Evolutionary conservation across 164 flowering plant genomes (phyloP), one percentile per base, ranked within the genome.

Genomic region (Aristolochia fimbriata): DNA sequence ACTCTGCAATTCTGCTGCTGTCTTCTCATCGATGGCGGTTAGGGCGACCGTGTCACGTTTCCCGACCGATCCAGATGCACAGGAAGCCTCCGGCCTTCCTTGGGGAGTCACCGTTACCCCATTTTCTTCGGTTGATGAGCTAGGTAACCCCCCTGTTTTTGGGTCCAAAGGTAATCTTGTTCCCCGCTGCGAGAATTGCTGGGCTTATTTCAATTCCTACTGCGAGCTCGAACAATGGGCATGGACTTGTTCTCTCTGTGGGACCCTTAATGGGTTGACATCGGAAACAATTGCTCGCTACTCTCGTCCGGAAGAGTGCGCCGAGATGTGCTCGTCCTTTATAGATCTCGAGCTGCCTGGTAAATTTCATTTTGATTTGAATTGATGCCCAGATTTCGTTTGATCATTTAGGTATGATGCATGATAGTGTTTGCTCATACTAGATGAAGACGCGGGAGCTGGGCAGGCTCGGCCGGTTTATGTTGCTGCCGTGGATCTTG

Each of bases 171-270:
- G 91, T 8, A 68, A 91, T 16, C 62, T 80, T 11, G 73, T 94
- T 0, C 99, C 97, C 1, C 79, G 97, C 2, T 94, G 99, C 77
- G 99, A 91, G 76, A 81, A 85, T 57, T 94, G 99, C 73, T 94
- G 90, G 86, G 96, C 89, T 20, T 94, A 88, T 72, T 94, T 91
- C 84, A 94, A 87, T 69, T 74, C 91, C 25, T 78, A 76, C 66
- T 91, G 97, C 62, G 96, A 86, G 62, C 80, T 85, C 25, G 99
- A 94, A 2, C 97, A 91, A 74, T 94, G 99, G 99, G 77, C 95
- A 0, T 94, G 99, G 99, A 76, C 24, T 55, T 94, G 99, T 65
- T 55, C 85, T 12, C 91, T 94, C 33, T 94, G 99, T 49, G 96
- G 97, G 6, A 83, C 92, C 23, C 81, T 83, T 62, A 91, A 91